Percentiles rank a stretch among this genome's conserved stretches.
Conservation (phyloP, 345 rosid genomes). For the Euclidium syriacum region DNA sequence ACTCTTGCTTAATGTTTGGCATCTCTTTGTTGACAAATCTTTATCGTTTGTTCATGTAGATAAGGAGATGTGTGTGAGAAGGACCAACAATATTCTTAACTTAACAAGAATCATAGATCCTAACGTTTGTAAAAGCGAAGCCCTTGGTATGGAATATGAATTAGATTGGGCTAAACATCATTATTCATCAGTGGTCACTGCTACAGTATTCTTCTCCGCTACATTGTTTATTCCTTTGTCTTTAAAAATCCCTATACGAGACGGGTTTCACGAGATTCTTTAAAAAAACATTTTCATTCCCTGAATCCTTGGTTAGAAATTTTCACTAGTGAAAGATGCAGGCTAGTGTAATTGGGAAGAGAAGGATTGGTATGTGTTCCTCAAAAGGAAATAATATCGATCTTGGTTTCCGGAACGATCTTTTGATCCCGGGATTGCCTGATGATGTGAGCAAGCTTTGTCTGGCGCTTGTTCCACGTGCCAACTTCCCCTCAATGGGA, state of each 20-base stretch:
- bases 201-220: conserved; percentile 58
- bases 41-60: conserved; percentile 27
- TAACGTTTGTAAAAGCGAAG: conserved; percentile 25
- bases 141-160: conserved; percentile 75
- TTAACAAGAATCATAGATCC: conserved; percentile 18
- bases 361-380: conserved; percentile 37
- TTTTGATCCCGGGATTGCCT: conserved; percentile 74
- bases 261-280: conserved; percentile 72
- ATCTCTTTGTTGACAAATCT: background rate
- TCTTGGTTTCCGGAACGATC: conserved; percentile 31
- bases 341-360: conserved; percentile 46
- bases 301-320: conserved; percentile 22
- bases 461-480: conserved; percentile 81
- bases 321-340: conserved; percentile 40
- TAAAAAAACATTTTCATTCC: conserved; percentile 23
- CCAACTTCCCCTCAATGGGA: conserved; percentile 64
- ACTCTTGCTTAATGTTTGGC: background rate
- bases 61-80: conserved; percentile 52
- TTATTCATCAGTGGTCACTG: conserved; percentile 45
- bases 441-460: conserved; percentile 86
- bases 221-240: conserved; percentile 73
- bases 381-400: conserved; percentile 37
- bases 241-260: conserved; percentile 76
- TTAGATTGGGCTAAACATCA: conserved; percentile 50
- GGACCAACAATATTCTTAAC: conserved; percentile 33